Evolutionary conservation across 768 basidiomycete genomes (phyloP), one percentile per base, ranked within the genome.

Genomic region (Russula brevipes): DNA sequence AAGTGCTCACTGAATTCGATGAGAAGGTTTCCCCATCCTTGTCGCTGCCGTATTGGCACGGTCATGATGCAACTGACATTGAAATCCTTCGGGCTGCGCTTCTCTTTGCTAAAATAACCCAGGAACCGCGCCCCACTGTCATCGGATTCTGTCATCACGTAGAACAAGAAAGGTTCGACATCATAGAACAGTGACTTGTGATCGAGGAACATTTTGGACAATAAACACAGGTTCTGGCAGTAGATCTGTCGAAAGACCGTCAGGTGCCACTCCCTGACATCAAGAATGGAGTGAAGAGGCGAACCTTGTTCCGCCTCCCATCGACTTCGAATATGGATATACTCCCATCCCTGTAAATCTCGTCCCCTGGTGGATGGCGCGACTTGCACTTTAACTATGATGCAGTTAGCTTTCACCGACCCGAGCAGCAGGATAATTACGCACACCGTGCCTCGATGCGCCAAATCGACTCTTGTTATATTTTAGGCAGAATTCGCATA

Each of bases 31-130:
- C 97, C 97, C 95, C 96, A 99, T 0, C 97, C 97, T 74, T 89
- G 87, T 66, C 96, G 79, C 75, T 98, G 96, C 66, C 94, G 79
- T 44, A 98, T 89, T 1, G 97, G 97, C 19, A 99, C 78, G 17
- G 97, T 98, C 95, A 99, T 98, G 72, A 99, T 99, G 79, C 97
- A 99, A 74, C 94, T 96, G 68, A 99, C 86, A 77, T 99, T 99
- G 74, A 94, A 94, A 71, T 94, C 91, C 76, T 94, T 94, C 59
- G 89, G 88, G 73, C 93, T 95, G 57, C 92, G 81, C 78, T 99
- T 99, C 81, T 99, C 97, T 75, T 99, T 99, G 77, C 89, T 92
- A 73, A 99, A 99, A 74, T 99, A 99, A 8, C 97, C 97, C 57
- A 99, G 89, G 71, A 99, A 99, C 57, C 90, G 87, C 35, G 94